phyloP scores from a whole-genome alignment of 371 early-diverging fungal genomes.

The Saksenaea oblongispora region DNA sequence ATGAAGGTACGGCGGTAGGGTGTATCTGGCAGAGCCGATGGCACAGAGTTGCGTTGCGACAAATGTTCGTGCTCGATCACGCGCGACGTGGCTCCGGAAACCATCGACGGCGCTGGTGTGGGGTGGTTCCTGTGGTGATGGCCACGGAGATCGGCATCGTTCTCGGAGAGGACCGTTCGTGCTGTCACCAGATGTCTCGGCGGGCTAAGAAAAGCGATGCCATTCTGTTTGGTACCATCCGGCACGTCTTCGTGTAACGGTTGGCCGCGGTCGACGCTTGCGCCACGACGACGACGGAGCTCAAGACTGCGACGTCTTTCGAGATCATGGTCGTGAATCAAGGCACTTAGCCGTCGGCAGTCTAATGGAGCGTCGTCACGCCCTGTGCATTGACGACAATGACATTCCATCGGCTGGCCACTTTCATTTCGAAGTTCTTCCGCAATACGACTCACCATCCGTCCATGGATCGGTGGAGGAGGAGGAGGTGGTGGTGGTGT shows the following conservation, averaged over 20 bases:
- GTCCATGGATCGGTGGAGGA: conserved; percentile 14
- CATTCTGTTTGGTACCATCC: background rate
- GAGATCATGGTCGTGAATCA: conserved; percentile 15
- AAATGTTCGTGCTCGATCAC: background rate
- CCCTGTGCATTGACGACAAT: conserved; percentile 26
- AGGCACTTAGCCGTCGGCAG: conserved; percentile 30
- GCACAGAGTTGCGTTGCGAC: background rate
- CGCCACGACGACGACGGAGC: conserved; percentile 32
- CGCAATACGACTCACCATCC: conserved; percentile 41
- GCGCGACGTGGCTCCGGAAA: background rate
- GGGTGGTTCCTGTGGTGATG: background rate
- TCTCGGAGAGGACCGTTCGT: background rate
- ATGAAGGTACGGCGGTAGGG: conserved; percentile 30
- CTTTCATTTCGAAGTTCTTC: conserved; percentile 33
- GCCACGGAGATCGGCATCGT: background rate
- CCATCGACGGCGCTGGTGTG: background rate
- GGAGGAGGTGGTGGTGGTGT: conserved; percentile 3
- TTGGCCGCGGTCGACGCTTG: conserved; percentile 23
- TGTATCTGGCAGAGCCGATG: conserved; percentile 6
- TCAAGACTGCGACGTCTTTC: conserved; percentile 35
- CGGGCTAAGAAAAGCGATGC: background rate
- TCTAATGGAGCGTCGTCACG: background rate
- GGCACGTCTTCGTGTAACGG: background rate
- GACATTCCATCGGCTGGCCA: conserved; percentile 12
- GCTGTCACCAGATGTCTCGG: background rate